Conservation (phyloP, 2,329 filamentous ascomycete genomes). For the Juglanconis oblonga region DNA sequence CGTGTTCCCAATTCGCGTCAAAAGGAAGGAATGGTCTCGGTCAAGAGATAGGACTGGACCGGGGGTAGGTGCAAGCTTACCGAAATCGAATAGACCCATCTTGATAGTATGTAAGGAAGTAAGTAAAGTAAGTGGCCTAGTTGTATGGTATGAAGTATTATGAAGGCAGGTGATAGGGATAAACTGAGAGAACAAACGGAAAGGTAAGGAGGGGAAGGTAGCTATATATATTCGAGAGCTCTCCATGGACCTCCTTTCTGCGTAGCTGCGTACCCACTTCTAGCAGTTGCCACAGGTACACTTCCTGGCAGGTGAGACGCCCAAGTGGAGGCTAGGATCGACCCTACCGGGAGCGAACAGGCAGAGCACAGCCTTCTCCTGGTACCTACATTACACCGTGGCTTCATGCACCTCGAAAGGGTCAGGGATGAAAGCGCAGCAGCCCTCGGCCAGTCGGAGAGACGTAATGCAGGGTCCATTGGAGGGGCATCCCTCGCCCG, state of each 20-base stretch:
- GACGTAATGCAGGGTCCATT: neutral
- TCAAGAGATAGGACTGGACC: neutral
- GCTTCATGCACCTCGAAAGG: slow-evolving; percentile 1
- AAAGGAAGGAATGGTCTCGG: neutral
- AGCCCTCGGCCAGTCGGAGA: slow-evolving; percentile 1
- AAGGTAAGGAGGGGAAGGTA: neutral
- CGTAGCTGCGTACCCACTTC: neutral
- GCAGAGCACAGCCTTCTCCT: slow-evolving; percentile 11
- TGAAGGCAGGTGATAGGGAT: neutral
- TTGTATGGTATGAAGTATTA: neutral
- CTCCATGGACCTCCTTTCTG: neutral
- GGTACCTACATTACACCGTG: slow-evolving; percentile 2
- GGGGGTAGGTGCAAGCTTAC: slow-evolving; percentile 5
- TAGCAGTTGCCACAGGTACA: slow-evolving; percentile 1
- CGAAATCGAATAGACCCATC: slow-evolving; percentile 21
- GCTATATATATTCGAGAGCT: slow-evolving; percentile 16
- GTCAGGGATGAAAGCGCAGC: slow-evolving; percentile 11
- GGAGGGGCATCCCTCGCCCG: neutral
- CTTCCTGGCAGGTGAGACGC: slow-evolving; percentile 5
- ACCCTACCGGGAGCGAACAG: neutral
- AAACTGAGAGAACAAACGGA: neutral
- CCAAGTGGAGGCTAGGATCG: slow-evolving; percentile 9
- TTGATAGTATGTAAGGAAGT: slow-evolving; percentile 9
- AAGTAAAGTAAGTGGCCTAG: neutral
- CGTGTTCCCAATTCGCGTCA: neutral